Percentiles rank a stretch among this genome's conserved stretches.
Conservation (phyloP, 2,329 filamentous ascomycete genomes). For the Arthrobotrys pseudoclavata region DNA sequence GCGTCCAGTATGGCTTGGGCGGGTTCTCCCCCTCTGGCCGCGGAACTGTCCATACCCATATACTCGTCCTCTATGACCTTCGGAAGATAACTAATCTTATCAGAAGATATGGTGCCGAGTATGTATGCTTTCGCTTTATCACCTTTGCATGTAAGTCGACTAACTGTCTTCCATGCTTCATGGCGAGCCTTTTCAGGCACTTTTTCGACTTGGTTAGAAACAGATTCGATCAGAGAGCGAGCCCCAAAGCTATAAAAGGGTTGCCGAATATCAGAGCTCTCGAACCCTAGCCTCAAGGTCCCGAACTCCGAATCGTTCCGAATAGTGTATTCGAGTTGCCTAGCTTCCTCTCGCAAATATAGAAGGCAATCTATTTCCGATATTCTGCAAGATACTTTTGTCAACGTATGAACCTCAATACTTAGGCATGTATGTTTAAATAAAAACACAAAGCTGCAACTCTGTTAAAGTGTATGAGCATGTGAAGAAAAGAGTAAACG, state of each 20-base stretch:
- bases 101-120: not conserved
- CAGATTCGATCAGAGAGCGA: not conserved
- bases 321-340: not conserved
- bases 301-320: no score
- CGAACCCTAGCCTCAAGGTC: no score
- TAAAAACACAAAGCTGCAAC: no score
- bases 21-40: not conserved
- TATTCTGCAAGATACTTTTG: not conserved
- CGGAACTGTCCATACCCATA: not conserved
- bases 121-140: constrained; percentile 6
- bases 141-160: not conserved
- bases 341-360: not conserved
- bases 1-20: not conserved
- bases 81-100: not conserved
- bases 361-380: constrained; percentile 1
- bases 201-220: not conserved
- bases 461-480: no score
- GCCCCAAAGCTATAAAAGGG: no score
- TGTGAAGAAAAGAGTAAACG: no score
- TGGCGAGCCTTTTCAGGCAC: not conserved
- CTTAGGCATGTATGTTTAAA: no score
- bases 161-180: not conserved
- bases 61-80: not conserved
- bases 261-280: no score
- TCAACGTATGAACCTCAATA: not conserved